Evolutionary conservation across 805 yeast species (phyloP), one percentile per base, ranked within the genome.

Genomic region (Candida verbasci): DNA sequence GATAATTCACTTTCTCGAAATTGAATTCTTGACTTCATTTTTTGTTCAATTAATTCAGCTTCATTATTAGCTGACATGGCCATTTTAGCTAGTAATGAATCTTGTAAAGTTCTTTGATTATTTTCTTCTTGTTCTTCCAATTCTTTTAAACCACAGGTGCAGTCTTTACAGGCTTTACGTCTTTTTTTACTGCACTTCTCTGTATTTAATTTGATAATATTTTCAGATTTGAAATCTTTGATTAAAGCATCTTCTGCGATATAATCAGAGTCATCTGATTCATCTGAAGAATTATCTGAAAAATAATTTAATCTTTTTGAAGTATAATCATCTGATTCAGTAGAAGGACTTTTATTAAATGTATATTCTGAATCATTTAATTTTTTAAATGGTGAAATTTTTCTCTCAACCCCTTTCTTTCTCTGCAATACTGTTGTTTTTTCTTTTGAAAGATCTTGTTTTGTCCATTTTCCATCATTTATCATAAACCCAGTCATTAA

Each of bases 91-190:
- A 74, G 52, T 43, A 74, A 48, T 2, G 70, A 44, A 38, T 62
- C 64, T 50, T 73, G 80, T 30, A 71, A 47, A 42, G 56, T 56
- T 47, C 66, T 58, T 55, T 60, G 74, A 48, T 51, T 54, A 46
- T 38, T 54, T 41, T 51, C 78, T 71, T 78, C 86, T 35, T 62
- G 66, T 41, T 83, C 89, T 64, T 93, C 96, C 36, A 74, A 61
- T 58, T 93, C 99, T 49, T 84, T 88, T 45, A 93, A 71, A 6
- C 99, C 99, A 68, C 99, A 93, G 0, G 97, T 83, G 62, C 99
- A 93, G 62, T 93, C 96, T 63, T 89, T 93, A 68, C 99, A 93
- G 0, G 99, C 98, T 63, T 81, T 87, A 67, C 91, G 78, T 56
- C 95, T 74, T 62, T 73, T 76, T 47, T 72, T 74, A 24, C 78